Evolutionary conservation across 805 yeast genomes (phyloP).

Genomic region (Komagataella phaffii): DNA sequence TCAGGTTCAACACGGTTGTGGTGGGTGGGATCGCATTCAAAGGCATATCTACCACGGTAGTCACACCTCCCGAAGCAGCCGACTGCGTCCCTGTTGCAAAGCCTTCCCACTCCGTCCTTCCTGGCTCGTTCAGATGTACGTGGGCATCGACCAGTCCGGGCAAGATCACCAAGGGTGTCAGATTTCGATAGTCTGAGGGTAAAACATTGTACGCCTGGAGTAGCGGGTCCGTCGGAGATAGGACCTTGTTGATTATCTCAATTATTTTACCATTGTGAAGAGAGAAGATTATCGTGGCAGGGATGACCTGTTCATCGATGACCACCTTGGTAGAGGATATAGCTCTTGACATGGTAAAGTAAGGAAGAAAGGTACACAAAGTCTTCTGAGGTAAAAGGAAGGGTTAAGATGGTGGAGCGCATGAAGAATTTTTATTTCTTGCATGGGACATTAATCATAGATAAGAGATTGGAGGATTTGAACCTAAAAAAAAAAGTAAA

Average conservation of each 20-base stretch:
- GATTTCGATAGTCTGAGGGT: slow-evolving; percentile 31
- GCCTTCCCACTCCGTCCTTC: slow-evolving; percentile 98
- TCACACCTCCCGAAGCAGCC: slow-evolving; percentile 93
- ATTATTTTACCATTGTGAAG: slow-evolving; percentile 43
- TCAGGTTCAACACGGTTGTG: slow-evolving; percentile 66
- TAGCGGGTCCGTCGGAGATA: slow-evolving; percentile 24
- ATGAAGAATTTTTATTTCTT: background rate
- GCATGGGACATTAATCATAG: background rate
- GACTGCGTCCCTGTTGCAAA: slow-evolving; percentile 93
- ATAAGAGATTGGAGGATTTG: background rate
- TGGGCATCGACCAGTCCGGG: slow-evolving; percentile 93
- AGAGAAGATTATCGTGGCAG: slow-evolving; percentile 60
- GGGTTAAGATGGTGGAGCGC: background rate
- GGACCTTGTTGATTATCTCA: slow-evolving; percentile 27
- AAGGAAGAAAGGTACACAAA: background rate
- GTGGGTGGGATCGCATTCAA: slow-evolving; percentile 94
- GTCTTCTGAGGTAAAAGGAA: background rate
- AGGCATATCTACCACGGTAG: slow-evolving; percentile 94
- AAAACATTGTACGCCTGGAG: slow-evolving; percentile 28
- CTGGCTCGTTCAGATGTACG: slow-evolving; percentile 93
- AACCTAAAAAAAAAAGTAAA: background rate
- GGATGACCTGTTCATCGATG: slow-evolving; percentile 25
- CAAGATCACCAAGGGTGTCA: slow-evolving; percentile 52
- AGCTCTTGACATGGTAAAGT: slow-evolving; percentile 39
- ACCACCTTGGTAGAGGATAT: slow-evolving; percentile 48